phyloP scores from a whole-genome alignment of 2,329 filamentous ascomycete species.

The Pseudogymnoascus sp. region DNA sequence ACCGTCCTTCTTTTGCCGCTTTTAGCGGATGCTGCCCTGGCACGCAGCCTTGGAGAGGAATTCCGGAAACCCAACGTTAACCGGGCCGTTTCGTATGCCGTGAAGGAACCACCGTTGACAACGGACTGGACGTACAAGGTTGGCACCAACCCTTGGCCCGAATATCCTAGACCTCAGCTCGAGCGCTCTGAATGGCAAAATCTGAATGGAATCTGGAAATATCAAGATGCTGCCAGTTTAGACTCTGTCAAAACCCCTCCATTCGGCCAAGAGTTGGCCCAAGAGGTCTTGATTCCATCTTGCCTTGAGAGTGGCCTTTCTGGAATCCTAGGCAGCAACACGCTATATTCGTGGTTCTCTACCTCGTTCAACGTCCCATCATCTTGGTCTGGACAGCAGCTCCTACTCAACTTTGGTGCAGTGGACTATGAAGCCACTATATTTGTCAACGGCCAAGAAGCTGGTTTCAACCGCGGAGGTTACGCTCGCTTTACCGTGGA shows the following conservation, averaged over 20 bases:
- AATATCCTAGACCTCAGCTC: slow-evolving; percentile 39
- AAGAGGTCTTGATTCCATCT: slow-evolving; percentile 42
- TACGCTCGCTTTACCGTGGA: slow-evolving; percentile 55
- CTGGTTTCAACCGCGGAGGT: slow-evolving; percentile 48
- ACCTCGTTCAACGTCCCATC: slow-evolving; percentile 39
- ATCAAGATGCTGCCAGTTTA: slow-evolving; percentile 31
- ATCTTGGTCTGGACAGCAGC: slow-evolving; percentile 24
- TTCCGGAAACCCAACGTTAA: background rate
- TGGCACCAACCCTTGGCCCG: slow-evolving; percentile 40
- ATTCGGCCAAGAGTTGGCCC: slow-evolving; percentile 33
- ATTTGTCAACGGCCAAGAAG: slow-evolving; percentile 47
- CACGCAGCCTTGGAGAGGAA: background rate
- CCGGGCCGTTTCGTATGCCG: slow-evolving; percentile 27
- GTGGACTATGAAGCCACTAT: slow-evolving; percentile 45
- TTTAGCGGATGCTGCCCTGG: background rate
- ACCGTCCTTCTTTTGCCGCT: background rate
- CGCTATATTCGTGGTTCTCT: slow-evolving; percentile 38
- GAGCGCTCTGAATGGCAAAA: slow-evolving; percentile 39
- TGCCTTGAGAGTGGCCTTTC: slow-evolving; percentile 46
- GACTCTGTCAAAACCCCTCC: slow-evolving; percentile 35
- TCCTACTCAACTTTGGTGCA: slow-evolving; percentile 41
- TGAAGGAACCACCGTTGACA: slow-evolving; percentile 33
- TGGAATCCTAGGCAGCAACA: slow-evolving; percentile 34
- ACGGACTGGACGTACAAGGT: slow-evolving; percentile 38
- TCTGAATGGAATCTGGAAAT: slow-evolving; percentile 40